These are phyloP conservation scores for Hypoxylon sp. DNA, from an alignment of 2,329 filamentous ascomycete species.

Conservation along the genomic window DNA sequence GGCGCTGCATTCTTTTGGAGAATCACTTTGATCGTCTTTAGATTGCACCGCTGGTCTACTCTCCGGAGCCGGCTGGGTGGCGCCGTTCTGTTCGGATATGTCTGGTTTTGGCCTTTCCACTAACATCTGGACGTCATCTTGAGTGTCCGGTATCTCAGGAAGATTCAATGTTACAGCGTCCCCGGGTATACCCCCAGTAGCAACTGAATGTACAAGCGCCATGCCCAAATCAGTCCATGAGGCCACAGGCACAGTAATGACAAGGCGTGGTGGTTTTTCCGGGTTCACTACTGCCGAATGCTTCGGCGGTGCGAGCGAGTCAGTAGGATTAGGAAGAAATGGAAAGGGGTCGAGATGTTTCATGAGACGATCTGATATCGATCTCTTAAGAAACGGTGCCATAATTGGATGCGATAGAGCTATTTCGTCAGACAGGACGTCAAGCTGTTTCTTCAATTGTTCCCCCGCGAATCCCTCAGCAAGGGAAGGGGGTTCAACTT, in stretches of 20 bases:
- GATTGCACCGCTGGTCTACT: conserved; percentile 33
- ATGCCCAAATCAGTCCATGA: conserved; percentile 63
- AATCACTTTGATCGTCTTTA: conserved; percentile 58
- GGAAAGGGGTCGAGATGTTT: conserved; percentile 73
- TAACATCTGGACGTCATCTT: conserved; percentile 49
- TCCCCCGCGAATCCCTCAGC: conserved; percentile 75
- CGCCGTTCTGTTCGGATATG: conserved; percentile 24
- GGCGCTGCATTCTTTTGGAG: conserved; percentile 54
- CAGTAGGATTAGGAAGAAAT: conserved; percentile 70
- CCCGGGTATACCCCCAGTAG: conserved; percentile 55
- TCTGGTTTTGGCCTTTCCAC: conserved; percentile 47
- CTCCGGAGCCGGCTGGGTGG: conserved; percentile 19
- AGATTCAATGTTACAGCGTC: conserved; percentile 56
- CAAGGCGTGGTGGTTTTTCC: conserved; percentile 41
- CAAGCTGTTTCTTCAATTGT: conserved; percentile 70
- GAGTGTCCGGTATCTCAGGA: conserved; percentile 54
- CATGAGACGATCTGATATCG: conserved; percentile 66
- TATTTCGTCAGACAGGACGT: conserved; percentile 68
- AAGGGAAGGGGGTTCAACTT: conserved; percentile 74
- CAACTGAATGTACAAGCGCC: conserved; percentile 57
- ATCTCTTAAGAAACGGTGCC: conserved; percentile 67
- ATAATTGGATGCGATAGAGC: conserved; percentile 73
- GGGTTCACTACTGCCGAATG: conserved; percentile 38
- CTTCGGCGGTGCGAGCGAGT: conserved; percentile 44
- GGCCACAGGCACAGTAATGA: conserved; percentile 52